Evolutionary conservation across 768 basidiomycete genomes (phyloP).

Genomic region (Tulasnella sp.): DNA sequence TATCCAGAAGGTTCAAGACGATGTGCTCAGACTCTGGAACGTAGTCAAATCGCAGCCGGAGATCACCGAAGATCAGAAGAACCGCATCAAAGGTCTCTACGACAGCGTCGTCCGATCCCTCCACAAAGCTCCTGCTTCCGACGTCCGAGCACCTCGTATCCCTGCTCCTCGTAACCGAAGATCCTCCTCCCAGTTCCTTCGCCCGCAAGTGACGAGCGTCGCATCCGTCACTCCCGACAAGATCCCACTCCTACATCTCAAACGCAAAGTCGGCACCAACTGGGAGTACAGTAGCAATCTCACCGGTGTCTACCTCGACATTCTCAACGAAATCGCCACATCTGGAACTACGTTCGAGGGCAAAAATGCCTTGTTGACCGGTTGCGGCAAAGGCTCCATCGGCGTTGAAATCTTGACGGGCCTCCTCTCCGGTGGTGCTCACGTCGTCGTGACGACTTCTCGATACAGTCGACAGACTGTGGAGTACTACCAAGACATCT

Average conservation of each 20-base stretch:
- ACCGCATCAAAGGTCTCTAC: slow-evolving; percentile 86
- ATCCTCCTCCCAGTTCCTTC: slow-evolving; percentile 93
- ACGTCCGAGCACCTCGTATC: slow-evolving; percentile 41
- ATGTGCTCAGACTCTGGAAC: slow-evolving; percentile 93
- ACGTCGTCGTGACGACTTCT: slow-evolving; percentile 95
- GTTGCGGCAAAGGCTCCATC: slow-evolving; percentile 96
- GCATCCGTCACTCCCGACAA: slow-evolving; percentile 70
- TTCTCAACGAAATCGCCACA: slow-evolving; percentile 95
- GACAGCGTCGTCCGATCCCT: slow-evolving; percentile 94
- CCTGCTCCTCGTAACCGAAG: slow-evolving; percentile 55
- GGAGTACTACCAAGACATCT: slow-evolving; percentile 97
- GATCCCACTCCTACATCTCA: slow-evolving; percentile 87
- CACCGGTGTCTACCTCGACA: slow-evolving; percentile 90
- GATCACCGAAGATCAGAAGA: slow-evolving; percentile 94
- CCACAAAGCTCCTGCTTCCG: slow-evolving; percentile 55
- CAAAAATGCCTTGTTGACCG: slow-evolving; percentile 96
- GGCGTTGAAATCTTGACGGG: slow-evolving; percentile 97
- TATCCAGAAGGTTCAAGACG: slow-evolving; percentile 95
- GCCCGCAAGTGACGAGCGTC: slow-evolving; percentile 60
- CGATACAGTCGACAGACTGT: slow-evolving; percentile 93
- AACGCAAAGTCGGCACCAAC: slow-evolving; percentile 86
- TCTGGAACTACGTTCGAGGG: slow-evolving; percentile 98
- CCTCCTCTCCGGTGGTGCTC: slow-evolving; percentile 89
- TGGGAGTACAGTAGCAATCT: slow-evolving; percentile 99
- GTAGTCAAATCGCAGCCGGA: slow-evolving; percentile 95